phyloP scores from a whole-genome alignment of 345 rosid species.

The Aethionema arabicum region DNA sequence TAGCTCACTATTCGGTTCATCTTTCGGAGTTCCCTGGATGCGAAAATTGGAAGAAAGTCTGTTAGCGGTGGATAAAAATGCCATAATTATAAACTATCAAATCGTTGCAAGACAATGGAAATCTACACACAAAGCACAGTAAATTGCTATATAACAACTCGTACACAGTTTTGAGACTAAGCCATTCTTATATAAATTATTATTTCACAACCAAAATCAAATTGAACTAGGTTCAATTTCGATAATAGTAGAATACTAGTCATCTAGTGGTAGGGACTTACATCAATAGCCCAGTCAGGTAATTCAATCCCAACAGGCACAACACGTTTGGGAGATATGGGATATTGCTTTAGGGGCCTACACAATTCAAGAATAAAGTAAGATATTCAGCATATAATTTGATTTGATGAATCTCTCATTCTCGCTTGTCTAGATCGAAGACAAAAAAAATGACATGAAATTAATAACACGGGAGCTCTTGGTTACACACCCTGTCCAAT shows the following conservation, averaged over 20 bases:
- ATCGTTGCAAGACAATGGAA: neutral
- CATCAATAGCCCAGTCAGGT: conserved; percentile 96
- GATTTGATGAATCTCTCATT: neutral
- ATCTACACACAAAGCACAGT: neutral
- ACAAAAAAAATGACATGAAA: neutral
- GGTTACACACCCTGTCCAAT: conserved; percentile 85
- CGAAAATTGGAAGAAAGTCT: neutral
- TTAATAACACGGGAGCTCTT: neutral
- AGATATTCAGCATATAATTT: conserved; percentile 1
- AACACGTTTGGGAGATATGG: conserved; percentile 55
- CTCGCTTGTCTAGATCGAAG: neutral
- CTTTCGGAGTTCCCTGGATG: conserved; percentile 77
- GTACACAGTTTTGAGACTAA: conserved; percentile 6
- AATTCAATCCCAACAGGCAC: conserved; percentile 66
- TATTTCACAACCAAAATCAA: neutral
- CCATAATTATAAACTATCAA: conserved; percentile 11
- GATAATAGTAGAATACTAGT: neutral
- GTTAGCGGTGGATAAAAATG: neutral
- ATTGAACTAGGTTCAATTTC: neutral
- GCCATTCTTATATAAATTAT: neutral
- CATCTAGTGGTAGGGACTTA: conserved; percentile 41
- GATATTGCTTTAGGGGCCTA: conserved; percentile 82
- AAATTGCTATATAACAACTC: conserved; percentile 6
- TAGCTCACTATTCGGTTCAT: conserved; percentile 82
- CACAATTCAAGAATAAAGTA: conserved; percentile 24